Conservation (phyloP, 441 rosid genomes). For the Eutrema salsugineum region DNA sequence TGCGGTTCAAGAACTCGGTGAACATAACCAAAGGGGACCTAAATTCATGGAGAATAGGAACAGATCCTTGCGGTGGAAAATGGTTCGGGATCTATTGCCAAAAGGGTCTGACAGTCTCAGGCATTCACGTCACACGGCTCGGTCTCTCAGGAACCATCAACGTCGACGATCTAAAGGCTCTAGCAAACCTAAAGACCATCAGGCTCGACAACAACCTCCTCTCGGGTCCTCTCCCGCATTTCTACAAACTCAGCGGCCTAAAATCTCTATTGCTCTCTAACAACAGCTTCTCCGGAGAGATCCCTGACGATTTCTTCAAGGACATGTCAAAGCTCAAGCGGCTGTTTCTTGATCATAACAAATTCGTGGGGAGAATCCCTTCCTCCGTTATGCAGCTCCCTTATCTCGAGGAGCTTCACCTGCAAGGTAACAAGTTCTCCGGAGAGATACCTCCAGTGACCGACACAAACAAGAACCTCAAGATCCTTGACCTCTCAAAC, state of each 20-base stretch:
- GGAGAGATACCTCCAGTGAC: constrained; percentile 49
- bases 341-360: constrained; percentile 56
- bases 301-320: constrained; percentile 47
- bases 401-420: constrained; percentile 54
- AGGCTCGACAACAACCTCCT: constrained; percentile 58
- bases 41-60: constrained; percentile 43
- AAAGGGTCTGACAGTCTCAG: constrained; percentile 36
- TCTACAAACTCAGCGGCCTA: constrained; percentile 47
- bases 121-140: constrained; percentile 49
- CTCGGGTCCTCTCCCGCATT: constrained; percentile 55
- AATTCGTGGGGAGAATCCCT: constrained; percentile 62
- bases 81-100: constrained; percentile 66
- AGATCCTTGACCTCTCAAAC: constrained; percentile 43
- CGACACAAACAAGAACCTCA: constrained; percentile 15
- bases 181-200: constrained; percentile 46
- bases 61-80: constrained; percentile 44
- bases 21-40: constrained; percentile 32
- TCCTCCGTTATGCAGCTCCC: constrained; percentile 43
- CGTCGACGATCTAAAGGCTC: constrained; percentile 36
- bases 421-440: constrained; percentile 56
- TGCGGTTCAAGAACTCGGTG: constrained; percentile 13
- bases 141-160: constrained; percentile 54
- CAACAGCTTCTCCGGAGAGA: constrained; percentile 58
- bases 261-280: constrained; percentile 45
- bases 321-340: constrained; percentile 51